Evolutionary conservation across 2,329 filamentous ascomycete genomes (phyloP).

Genomic region (Colletotrichum falcatum): DNA sequence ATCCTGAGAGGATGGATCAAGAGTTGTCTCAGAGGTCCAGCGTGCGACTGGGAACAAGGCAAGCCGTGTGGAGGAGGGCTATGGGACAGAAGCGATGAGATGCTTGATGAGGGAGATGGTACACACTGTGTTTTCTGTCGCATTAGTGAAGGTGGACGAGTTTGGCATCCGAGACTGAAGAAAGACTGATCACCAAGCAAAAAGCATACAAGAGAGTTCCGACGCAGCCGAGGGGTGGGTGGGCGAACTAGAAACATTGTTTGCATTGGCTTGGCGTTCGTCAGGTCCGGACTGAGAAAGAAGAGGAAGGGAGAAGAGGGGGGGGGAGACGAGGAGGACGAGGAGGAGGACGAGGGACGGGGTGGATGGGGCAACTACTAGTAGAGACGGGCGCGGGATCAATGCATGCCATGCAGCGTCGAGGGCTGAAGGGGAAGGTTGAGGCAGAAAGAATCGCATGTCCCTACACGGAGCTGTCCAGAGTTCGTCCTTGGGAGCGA

Average conservation of each 20-base stretch:
- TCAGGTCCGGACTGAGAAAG: conserved; percentile 9
- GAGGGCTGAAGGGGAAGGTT: conserved; percentile 24
- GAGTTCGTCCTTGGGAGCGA: conserved; percentile 35
- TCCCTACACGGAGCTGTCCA: conserved; percentile 22
- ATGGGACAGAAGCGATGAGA: background rate
- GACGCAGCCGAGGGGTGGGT: conserved; percentile 35
- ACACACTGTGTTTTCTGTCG: conserved; percentile 1
- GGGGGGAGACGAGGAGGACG: background rate
- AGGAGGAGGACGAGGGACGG: background rate
- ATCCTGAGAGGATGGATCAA: background rate
- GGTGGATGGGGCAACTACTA: background rate
- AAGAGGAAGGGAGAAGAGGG: background rate
- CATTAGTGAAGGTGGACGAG: conserved; percentile 30
- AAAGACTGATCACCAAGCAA: conserved; percentile 38
- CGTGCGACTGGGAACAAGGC: background rate
- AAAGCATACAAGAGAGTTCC: conserved; percentile 33
- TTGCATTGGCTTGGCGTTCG: conserved; percentile 36
- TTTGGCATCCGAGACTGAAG: conserved; percentile 41
- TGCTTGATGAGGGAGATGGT: background rate
- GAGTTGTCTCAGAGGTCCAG: background rate
- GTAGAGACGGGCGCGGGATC: conserved; percentile 22
- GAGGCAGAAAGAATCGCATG: background rate
- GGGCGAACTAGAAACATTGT: conserved; percentile 30
- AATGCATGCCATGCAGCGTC: conserved; percentile 35
- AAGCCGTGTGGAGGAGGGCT: background rate